Conservation (phyloP, 495 filamentous ascomycete species). For the Podospora didyma region DNA sequence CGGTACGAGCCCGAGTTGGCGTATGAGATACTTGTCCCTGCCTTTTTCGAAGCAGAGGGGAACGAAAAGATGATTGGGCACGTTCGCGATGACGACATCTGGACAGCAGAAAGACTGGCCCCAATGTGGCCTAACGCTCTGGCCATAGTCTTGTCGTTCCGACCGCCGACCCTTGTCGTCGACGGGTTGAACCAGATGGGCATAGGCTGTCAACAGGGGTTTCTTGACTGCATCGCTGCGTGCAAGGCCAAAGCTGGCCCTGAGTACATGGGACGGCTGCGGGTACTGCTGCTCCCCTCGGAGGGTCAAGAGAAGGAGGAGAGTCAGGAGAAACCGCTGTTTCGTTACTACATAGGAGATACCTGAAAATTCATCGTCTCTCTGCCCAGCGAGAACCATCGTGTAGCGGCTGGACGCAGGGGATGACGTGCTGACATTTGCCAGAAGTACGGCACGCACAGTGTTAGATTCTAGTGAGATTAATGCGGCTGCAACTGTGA, state of each 20-base stretch:
- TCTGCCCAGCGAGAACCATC: too few species aligned
- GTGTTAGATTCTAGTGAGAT: too few species aligned
- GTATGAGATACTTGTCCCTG: not conserved
- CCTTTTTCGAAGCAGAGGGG: not conserved
- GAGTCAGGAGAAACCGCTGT: too few species aligned
- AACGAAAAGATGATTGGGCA: not conserved
- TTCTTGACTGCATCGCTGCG: not conserved
- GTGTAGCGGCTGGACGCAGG: too few species aligned
- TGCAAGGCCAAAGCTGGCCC: not conserved
- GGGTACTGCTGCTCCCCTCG: not conserved
- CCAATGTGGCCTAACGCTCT: not conserved
- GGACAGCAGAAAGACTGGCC: not conserved
- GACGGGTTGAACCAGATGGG: constrained; percentile 1
- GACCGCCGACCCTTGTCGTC: not conserved
- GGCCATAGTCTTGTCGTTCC: not conserved
- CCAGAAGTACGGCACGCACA: too few species aligned
- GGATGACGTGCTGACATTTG: too few species aligned
- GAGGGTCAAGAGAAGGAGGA: not conserved
- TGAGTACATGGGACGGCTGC: not conserved
- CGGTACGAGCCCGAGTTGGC: constrained; percentile 1
- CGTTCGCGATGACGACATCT: not conserved
- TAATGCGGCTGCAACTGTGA: too few species aligned
- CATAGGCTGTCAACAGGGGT: not conserved
- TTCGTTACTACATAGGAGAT: too few species aligned
- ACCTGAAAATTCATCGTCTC: too few species aligned